Evolutionary conservation across 1,139 yeast genomes (phyloP).

Genomic region (Meyerozyma smithsonii): DNA sequence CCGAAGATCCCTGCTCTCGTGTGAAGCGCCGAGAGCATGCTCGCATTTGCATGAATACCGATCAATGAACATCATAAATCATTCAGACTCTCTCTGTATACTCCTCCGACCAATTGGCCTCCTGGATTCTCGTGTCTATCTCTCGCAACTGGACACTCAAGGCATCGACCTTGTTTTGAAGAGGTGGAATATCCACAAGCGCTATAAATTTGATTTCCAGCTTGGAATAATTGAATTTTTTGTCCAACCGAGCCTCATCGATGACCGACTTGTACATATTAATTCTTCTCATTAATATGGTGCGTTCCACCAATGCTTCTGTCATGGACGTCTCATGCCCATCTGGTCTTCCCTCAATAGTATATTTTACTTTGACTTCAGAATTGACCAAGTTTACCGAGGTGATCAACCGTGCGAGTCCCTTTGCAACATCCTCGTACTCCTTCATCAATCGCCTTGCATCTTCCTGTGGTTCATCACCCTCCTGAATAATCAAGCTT

Average conservation of each 20-base stretch:
- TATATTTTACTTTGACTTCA: slow-evolving; percentile 3
- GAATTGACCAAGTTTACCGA: slow-evolving; percentile 12
- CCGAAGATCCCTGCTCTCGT: neutral
- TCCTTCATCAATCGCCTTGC: slow-evolving; percentile 8
- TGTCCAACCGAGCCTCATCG: slow-evolving; percentile 6
- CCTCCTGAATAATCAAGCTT: slow-evolving; percentile 13
- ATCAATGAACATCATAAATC: neutral
- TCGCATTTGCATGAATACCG: neutral
- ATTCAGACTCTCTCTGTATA: neutral
- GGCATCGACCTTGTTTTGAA: slow-evolving; percentile 9
- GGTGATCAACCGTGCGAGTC: slow-evolving; percentile 8
- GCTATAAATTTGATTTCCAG: slow-evolving; percentile 12
- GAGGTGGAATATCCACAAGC: slow-evolving; percentile 6
- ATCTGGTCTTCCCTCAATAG: neutral
- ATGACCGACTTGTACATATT: slow-evolving; percentile 5
- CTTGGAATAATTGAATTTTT: slow-evolving; percentile 11
- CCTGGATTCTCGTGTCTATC: slow-evolving; percentile 14
- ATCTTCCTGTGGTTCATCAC: slow-evolving; percentile 12
- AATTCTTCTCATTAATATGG: slow-evolving; percentile 9
- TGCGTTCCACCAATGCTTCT: slow-evolving; percentile 14
- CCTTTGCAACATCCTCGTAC: slow-evolving; percentile 7
- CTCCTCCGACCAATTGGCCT: slow-evolving; percentile 11
- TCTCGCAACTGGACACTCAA: slow-evolving; percentile 8
- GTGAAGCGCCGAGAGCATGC: neutral
- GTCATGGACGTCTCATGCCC: slow-evolving; percentile 9